Base-by-base conservation (phyloP, 2,329 filamentous ascomycete species). In the Scedosporium aurantiacum region DNA sequence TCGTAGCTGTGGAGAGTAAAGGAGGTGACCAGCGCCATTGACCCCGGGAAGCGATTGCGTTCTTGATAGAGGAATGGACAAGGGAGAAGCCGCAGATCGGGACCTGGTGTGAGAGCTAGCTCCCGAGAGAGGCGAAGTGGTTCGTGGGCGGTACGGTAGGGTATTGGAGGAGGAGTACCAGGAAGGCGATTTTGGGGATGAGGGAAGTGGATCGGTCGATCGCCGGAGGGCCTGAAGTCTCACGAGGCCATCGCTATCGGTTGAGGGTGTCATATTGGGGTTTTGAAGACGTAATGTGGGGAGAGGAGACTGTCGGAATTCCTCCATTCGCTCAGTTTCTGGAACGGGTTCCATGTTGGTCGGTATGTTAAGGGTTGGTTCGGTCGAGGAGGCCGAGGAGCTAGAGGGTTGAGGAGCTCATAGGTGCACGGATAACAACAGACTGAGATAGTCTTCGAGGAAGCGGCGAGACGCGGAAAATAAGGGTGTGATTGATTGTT, bases 301-400 rank as follows among this genome's bases (percentile, higher is more conserved):
- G 43, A 84, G 74, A 65, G 82, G 82, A 60, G 82, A 79, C 61
- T 82, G 74, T 64, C 78, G 80, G 69, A 87, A 87, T 70, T 83
- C 82, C 76, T 86, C 83, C 80, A 87, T 83, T 65, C 83, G 79
- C 76, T 87, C 82, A 58, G 84, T 85, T 75, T 87, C 84, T 66
- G 84, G 84, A 68, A 87, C 84, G 63, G 84, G 82, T 73, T 87
- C 84, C 84, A 87, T 87, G 67, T 67, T 72, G 70, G 64, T 55
- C 54, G 60, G 14, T 18, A 40, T 52, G 25, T 41, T 21, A 37
- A 37, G 32, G 32, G 32, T 14, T 23, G 50, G 14, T 27, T 41
- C 47, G 58, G 47, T 37, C 47, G 32, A 41, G 47, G 8, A 54
- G 58, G 47, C 58, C 58, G 58, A 55, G 6, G 45, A 32, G 54